Base-by-base conservation (phyloP, 2,329 filamentous ascomycete genomes). In the Grosmannia clavigera region DNA sequence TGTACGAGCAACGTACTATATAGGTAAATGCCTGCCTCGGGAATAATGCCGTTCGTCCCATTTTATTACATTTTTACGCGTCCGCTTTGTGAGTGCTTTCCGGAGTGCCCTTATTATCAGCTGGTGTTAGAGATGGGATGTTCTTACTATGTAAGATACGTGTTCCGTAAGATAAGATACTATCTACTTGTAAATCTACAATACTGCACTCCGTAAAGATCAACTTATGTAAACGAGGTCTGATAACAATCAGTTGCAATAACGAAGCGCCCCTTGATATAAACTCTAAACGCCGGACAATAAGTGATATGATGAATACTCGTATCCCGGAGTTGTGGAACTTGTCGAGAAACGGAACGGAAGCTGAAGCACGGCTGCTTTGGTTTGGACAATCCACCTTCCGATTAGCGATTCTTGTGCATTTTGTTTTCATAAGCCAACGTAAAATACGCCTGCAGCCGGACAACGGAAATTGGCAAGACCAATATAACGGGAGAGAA, bases 241-340 rank as follows among this genome's bases (percentile, higher is more conserved):
- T 46, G 43, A 46, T 19, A 46, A n/a, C 6, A 11, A 16, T 6
- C 43, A n/a, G 19, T 46, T 46, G 43, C 43, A 46, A 46, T 43
- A 43, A 19, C 19, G 25, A 27, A 16, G 27, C 16, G 29, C 5
- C 27, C 56, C 56, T 46, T 58, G 56, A 50, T 51, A 35, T 57
- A 22, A 51, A 58, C 43, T 51, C 56, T 58, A 35, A 58, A 58
- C 56, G n/a, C 56, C 43, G 56, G 56, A 22, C 43, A 29, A 12
- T 5, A 33, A 27, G 38, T n/a, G 10, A 14, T 25, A 14, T 16
- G 33, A 11, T 14, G 7, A 27, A 27, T 51, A 10, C n/a, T 43
- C 12, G 12, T 14, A 43, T 19, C 40, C 40, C 43, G 43, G 7
- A n/a, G 43, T 46, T 46, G 43, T 46, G 43, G 6, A 19, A 46